Evolutionary conservation across 768 basidiomycete genomes (phyloP), one percentile per base, ranked within the genome.

Genomic region (Leccinellum rugosiceps): DNA sequence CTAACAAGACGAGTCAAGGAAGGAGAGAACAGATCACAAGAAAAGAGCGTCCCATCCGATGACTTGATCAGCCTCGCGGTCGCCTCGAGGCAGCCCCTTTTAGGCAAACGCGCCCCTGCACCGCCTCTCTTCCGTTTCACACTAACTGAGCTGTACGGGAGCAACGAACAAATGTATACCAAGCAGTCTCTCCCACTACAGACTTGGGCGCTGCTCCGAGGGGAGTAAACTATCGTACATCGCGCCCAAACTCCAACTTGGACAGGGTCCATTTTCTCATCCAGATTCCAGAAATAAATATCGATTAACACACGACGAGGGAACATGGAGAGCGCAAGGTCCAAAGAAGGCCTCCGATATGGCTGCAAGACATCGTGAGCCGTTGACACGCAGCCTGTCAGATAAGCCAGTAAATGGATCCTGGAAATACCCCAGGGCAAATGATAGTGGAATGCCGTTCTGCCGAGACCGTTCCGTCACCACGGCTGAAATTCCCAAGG

Each of bases 21-120:
- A 38, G 35, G 44, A 25, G 44, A 17, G 31, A 48, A 32, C 31
- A 49, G 31, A 50, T 32, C 31, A 17, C 48, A 32, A 46, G 44
- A 46, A 41, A 41, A 45, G 43, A 45, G 44, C 19, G 44, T 21
- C 44, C 17, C 21, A n/a, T 38, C 41, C 32, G 35, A 50, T 57
- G 57, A 59, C 55, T 30, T 56, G 54, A 58, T 38, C 48, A 32
- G 56, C 68, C 68, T 68, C 63, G 45, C 62, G 15, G 14, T 23
- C 38, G 56, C 69, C 70, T 71, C 69, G 66, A 63, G 69, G 69
- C 68, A 7, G 48, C 19, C 28, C 21, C n/a, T 46, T 61, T 61
- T 45, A 26, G 60, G 21, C 19, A 34, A 30, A 23, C 50, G 32
- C 51, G 53, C 26, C 51, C 5, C 32, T n/a, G 26, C 60, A 58